Evolutionary conservation across 768 basidiomycete species (phyloP).

Genomic region (Strobilomyces dryophilus): DNA sequence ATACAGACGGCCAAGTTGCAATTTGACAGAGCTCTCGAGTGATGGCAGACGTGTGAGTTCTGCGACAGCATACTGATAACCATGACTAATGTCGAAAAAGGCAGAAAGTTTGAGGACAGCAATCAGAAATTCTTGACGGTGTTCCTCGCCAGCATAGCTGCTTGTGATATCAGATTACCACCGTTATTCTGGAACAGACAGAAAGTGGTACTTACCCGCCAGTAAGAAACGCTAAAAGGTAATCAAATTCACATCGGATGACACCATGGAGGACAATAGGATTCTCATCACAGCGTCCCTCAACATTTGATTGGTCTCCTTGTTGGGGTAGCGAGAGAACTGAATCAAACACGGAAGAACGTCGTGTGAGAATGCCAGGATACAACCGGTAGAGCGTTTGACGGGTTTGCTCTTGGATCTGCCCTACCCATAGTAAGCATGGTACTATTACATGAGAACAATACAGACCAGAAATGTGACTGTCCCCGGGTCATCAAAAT

Average conservation of each 20-base stretch:
- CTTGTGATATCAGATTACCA: neutral
- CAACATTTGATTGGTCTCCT: too few relatives aligned
- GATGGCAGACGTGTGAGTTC: neutral
- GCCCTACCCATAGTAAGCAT: too few relatives aligned
- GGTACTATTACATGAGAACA: too few relatives aligned
- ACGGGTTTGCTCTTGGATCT: too few relatives aligned
- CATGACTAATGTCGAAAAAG: neutral
- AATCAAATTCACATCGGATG: neutral
- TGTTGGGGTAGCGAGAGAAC: too few relatives aligned
- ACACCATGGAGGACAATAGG: too few relatives aligned
- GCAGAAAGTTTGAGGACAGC: neutral
- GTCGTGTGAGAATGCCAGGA: too few relatives aligned
- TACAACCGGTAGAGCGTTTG: too few relatives aligned
- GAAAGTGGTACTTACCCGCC: neutral
- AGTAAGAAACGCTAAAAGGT: neutral
- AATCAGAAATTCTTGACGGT: neutral
- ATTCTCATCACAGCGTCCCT: neutral
- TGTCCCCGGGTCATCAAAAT: neutral
- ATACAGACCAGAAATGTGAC: too few relatives aligned
- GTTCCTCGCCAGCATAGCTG: neutral
- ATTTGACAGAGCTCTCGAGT: neutral
- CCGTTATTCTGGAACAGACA: neutral
- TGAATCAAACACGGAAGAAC: too few relatives aligned
- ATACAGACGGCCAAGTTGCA: constrained; percentile 4
- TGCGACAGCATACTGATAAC: constrained; percentile 2